Base-by-base conservation (phyloP, 495 filamentous ascomycete species). In the Stereocaulon alpinum region DNA sequence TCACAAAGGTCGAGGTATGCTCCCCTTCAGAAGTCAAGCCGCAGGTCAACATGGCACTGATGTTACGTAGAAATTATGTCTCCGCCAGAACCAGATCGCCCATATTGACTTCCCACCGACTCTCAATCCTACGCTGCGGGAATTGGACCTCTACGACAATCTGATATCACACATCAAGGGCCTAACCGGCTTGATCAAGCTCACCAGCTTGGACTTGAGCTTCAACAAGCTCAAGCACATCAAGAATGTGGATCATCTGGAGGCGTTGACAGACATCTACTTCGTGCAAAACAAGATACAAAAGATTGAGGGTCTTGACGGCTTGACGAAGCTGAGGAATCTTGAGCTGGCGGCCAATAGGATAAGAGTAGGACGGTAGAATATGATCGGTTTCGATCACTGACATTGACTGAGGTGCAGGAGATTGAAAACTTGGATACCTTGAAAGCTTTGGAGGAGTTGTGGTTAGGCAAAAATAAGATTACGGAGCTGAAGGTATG, bases 201-300 rank as follows among this genome's bases (percentile, higher is more conserved):
- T 99, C 20, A 88, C 78, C 15, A 87, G 76, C 57, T 80, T 99
- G 51, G 93, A 99, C 68, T 76, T 99, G 41, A 92, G 88, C 67
- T 99, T 95, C 82, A 99, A 99, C 73, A 96, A 96, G 76, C 92
- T 99, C 74, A 96, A 95, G 70, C 91, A 97, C 69, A 95, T 99
- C 78, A 94, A 94, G 74, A 82, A 90, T 67, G 72, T 97, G 65
- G 77, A 81, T 42, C 88, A 94, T 69, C 77, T 98, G 27, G 82
- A 73, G 14, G 82, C 89, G 41, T 76, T 97, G 56, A 87, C 78
- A 63, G 89, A 96, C 66, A 69, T 99, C 6, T 99, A 86, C 72
- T 91, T 99, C 64, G 88, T 96, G 48, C 87, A 96, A 68, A 99
- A 99, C 73, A 92, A 88, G 69, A 95, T 99, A 65, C 77, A 74